Base-by-base conservation (phyloP, 768 basidiomycete species). In the Gloeophyllum trabeum region DNA sequence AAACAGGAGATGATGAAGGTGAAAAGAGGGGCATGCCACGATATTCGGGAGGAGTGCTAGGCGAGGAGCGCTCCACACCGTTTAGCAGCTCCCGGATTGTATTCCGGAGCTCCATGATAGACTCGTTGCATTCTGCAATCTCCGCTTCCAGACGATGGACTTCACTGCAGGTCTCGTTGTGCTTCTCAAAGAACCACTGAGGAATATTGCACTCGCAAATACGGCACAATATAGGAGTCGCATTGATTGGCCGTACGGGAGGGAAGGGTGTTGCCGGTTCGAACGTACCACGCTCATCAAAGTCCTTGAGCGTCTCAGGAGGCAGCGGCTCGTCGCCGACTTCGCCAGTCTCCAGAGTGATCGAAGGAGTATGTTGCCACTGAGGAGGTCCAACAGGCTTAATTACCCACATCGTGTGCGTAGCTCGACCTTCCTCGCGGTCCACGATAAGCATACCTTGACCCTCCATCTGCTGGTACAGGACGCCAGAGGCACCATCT, bases 111-210 rank as follows among this genome's bases (percentile, higher is more conserved):
- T 98, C 96, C 13, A 71, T 61, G 43, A 98, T 82, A 19, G 82
- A 82, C 59, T 99, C 96, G 63, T 98, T 96, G 67, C 84, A 89
- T 54, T 91, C 88, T 28, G 73, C 64, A 49, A 98, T 92, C 60
- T 96, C 93, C 14, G 92, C 91, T 61, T 99, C 96, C 47, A 99
- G 71, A 35, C 89, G 81, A 62, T 99, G 96, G 3, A 87, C 82
- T 63, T 97, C 94, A 50, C 79, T 89, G 53, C 96, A 99, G 7
- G 93, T 98, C 63, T 99, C 96, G 73, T 91, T 98, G 67, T 99
- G 96, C 66, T 97, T 98, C 66, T 98, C 96, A 59, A 99, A 99
- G 67, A 92, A 99, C 96, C 96, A 99, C 47, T 94, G 87, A 2
- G 94, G 93, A 44, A 98, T 86, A 51, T 86, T 81, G 55, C 85